These are phyloP conservation scores for Phlegmacium glaucopus DNA, from an alignment of 768 basidiomycete genomes.

Conservation along the genomic window DNA sequence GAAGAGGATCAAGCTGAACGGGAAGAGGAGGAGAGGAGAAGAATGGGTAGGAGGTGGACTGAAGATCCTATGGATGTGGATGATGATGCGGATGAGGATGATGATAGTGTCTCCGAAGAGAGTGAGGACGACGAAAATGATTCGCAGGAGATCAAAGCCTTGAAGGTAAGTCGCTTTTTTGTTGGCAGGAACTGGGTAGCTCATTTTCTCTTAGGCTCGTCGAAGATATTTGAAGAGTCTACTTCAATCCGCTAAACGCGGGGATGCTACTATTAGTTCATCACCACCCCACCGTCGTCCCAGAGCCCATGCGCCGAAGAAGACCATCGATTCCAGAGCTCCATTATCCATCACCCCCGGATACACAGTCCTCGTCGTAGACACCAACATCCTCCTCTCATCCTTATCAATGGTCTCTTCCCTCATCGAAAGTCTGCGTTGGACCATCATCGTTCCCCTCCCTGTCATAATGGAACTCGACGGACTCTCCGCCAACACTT, in stretches of 20 bases:
- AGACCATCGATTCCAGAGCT: slow-evolving; percentile 30
- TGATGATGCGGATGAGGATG: slow-evolving; percentile 52
- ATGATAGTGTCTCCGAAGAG: slow-evolving; percentile 42
- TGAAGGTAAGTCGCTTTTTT: slow-evolving; percentile 56
- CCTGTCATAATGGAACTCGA: slow-evolving; percentile 98
- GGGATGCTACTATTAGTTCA: slow-evolving; percentile 11
- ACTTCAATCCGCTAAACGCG: slow-evolving; percentile 45
- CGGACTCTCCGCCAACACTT: slow-evolving; percentile 64
- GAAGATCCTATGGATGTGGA: slow-evolving; percentile 77
- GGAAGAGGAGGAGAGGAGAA: slow-evolving; percentile 65
- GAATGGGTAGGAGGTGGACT: slow-evolving; percentile 56
- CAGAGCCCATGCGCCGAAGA: slow-evolving; percentile 24
- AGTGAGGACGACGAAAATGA: slow-evolving; percentile 59
- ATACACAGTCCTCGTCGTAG: slow-evolving; percentile 87
- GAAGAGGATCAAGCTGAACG: slow-evolving; percentile 65
- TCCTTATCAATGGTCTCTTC: slow-evolving; percentile 70
- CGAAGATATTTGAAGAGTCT: slow-evolving; percentile 70
- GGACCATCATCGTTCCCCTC: slow-evolving; percentile 90
- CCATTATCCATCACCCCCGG: slow-evolving; percentile 67
- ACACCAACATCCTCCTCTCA: slow-evolving; percentile 92
- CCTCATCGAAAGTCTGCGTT: slow-evolving; percentile 74
- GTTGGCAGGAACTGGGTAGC: slow-evolving; percentile 8
- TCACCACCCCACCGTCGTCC: slow-evolving; percentile 23
- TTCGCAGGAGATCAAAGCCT: slow-evolving; percentile 67
- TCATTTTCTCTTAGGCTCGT: slow-evolving; percentile 49